Evolutionary conservation across 2,329 filamentous ascomycete genomes (phyloP), one percentile per base, ranked within the genome.

Genomic region (Akanthomyces dipterigenus): DNA sequence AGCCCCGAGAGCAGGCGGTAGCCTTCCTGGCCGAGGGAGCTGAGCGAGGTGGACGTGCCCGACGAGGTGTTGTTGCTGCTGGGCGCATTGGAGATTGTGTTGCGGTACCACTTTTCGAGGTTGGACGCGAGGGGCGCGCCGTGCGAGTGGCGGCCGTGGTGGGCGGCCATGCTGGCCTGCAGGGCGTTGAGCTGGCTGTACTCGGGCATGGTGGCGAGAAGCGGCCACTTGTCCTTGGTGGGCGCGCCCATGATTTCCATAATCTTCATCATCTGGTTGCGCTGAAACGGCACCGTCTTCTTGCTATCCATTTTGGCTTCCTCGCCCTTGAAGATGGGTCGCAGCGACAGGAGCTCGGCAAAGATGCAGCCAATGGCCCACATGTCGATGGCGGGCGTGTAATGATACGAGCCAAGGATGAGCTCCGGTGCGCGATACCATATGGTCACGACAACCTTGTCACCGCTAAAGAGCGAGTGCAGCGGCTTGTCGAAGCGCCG

Each of bases 351-450:
- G 3, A 99, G 80, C 73, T 99, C 95, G 2, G 95, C 95, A 70
- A 99, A 98, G 69, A 99, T 99, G 73, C 95, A 99, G 1, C 95
- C 95, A 1, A 99, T 87, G 3, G 95, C 95, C 95, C 95, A 99
- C 74, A 98, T 87, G 73, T 99, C 95, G 65, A 99, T 91, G 24
- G 95, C 93, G 0, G 95, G 93, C 0, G 95, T 98, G 76, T 99
- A 99, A 74, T 99, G 95, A n/a, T 90, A 85, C 55, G 88, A 91
- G 2, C 95, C 95, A 3, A 99, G 85, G 1, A 99, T 84, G 4
- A 99, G 82, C 74, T 99, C 95, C 0, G 95, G 95, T 0, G 95
- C 95, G 24, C 95, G 90, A 70, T 99, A 99, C 95, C 95, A 99
- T 65, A 99, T 99, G 0, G 95, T 99, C 16, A 99, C 95, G 57